phyloP scores from a whole-genome alignment of 768 basidiomycete species.

The Boletus reticulatus region DNA sequence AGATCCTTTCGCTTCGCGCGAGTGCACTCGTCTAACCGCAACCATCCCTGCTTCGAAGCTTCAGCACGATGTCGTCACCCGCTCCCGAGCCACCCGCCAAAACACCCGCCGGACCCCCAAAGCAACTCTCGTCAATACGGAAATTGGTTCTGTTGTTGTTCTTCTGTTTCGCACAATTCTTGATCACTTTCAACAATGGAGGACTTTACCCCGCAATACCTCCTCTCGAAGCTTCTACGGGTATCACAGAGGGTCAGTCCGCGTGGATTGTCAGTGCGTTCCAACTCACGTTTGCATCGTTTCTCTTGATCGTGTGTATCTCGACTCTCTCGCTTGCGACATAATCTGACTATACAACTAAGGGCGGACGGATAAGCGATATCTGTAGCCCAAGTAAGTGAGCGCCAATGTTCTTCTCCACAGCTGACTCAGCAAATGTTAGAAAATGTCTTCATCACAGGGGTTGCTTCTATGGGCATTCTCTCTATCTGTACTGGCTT shows the following conservation, averaged over 20 bases:
- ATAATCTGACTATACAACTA: not conserved
- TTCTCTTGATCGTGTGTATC: conserved; percentile 27
- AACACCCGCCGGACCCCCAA: not conserved
- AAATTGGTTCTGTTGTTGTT: too few relatives aligned
- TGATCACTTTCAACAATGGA: too few relatives aligned
- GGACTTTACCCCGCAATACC: too few relatives aligned
- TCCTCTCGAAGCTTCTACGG: not conserved
- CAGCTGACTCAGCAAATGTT: conserved; percentile 29
- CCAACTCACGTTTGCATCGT: conserved; percentile 47
- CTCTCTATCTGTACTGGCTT: conserved; percentile 49
- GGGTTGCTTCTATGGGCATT: conserved; percentile 40
- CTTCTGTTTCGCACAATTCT: too few relatives aligned
- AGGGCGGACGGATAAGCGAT: conserved; percentile 29
- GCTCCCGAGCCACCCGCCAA: not conserved
- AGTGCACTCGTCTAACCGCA: too few relatives aligned
- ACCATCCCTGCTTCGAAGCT: not conserved
- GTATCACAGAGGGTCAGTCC: conserved; percentile 8
- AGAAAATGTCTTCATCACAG: conserved; percentile 43
- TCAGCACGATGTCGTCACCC: conserved; percentile 8
- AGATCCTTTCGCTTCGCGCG: too few relatives aligned
- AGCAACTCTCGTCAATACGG: too few relatives aligned
- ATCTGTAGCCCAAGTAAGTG: conserved; percentile 32
- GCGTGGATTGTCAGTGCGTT: conserved; percentile 43
- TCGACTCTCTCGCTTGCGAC: not conserved
- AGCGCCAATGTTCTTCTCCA: conserved; percentile 16